Percentiles rank a stretch among this genome's conserved stretches.
Conservation (phyloP, 257 asterid species). For the Solanum piurae region DNA sequence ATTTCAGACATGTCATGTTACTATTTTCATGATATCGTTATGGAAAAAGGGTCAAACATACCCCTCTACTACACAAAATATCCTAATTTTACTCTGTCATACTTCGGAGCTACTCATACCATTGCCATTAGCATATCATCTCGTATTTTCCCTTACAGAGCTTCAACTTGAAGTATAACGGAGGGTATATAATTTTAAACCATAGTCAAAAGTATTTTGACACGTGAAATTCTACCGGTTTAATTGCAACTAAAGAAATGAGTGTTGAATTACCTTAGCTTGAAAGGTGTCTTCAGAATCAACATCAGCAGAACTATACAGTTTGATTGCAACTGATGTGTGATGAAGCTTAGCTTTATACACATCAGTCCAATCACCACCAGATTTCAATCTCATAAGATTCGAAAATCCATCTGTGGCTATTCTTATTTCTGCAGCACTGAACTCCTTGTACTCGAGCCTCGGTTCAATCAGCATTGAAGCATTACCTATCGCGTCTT, state of each 20-base stretch:
- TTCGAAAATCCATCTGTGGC: slow-evolving; percentile 50
- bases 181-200: neutral
- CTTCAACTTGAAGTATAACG: neutral
- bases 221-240: neutral
- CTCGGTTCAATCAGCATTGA: slow-evolving; percentile 11
- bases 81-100: neutral
- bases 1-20: neutral
- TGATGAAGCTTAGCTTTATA: slow-evolving; percentile 40
- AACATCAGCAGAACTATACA: slow-evolving; percentile 10
- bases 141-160: neutral
- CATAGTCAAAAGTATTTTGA: neutral
- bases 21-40: neutral
- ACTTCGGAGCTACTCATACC: neutral
- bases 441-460: slow-evolving; percentile 35
- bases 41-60: neutral
- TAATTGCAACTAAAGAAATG: neutral
- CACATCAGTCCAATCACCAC: slow-evolving; percentile 24
- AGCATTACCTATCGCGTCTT: slow-evolving; percentile 39
- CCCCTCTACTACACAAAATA: neutral
- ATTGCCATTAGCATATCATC: neutral
- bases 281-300: slow-evolving; percentile 21
- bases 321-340: slow-evolving; percentile 39
- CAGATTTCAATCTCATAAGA: slow-evolving; percentile 38
- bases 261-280: slow-evolving; percentile 24
- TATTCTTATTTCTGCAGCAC: slow-evolving; percentile 44